phyloP scores from a whole-genome alignment of 345 rosid genomes.

The Salix viminalis region DNA sequence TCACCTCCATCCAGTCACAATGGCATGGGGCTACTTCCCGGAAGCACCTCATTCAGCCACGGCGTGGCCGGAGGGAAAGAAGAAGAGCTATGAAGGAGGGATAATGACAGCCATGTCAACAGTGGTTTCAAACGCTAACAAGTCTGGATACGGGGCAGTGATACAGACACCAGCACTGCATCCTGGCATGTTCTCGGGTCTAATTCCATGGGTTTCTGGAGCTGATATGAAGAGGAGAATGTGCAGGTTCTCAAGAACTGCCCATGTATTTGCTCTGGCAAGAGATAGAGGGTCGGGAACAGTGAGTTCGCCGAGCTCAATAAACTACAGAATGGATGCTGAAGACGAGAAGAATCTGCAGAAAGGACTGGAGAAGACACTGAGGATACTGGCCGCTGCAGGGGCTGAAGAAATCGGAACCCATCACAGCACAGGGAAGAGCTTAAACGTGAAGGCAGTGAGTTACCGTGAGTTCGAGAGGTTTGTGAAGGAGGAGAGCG shows the following conservation, averaged over 20 bases:
- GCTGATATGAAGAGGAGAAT: slow-evolving; percentile 52
- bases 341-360: slow-evolving; percentile 53
- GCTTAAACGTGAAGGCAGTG: slow-evolving; percentile 42
- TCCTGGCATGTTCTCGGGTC: slow-evolving; percentile 70
- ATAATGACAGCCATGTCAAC: slow-evolving; percentile 85
- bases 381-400: slow-evolving; percentile 63
- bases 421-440: slow-evolving; percentile 50
- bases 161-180: slow-evolving; percentile 78
- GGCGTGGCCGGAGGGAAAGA: slow-evolving; percentile 42
- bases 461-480: slow-evolving; percentile 40
- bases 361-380: slow-evolving; percentile 52
- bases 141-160: slow-evolving; percentile 56
- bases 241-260: slow-evolving; percentile 64
- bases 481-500: slow-evolving; percentile 66
- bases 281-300: slow-evolving; percentile 70
- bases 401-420: slow-evolving; percentile 86
- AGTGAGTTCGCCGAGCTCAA: slow-evolving; percentile 32
- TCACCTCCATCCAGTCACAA: slow-evolving; percentile 73
- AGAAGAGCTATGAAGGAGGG: slow-evolving; percentile 74
- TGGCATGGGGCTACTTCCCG: slow-evolving; percentile 88
- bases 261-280: slow-evolving; percentile 54
- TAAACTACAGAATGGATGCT: slow-evolving; percentile 43
- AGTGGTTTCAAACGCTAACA: slow-evolving; percentile 25
- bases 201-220: slow-evolving; percentile 79
- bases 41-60: slow-evolving; percentile 4